These are phyloP conservation scores for Wallacemonas sp. DNA, from an alignment of 208 protist genomes.

Conservation along the genomic window DNA sequence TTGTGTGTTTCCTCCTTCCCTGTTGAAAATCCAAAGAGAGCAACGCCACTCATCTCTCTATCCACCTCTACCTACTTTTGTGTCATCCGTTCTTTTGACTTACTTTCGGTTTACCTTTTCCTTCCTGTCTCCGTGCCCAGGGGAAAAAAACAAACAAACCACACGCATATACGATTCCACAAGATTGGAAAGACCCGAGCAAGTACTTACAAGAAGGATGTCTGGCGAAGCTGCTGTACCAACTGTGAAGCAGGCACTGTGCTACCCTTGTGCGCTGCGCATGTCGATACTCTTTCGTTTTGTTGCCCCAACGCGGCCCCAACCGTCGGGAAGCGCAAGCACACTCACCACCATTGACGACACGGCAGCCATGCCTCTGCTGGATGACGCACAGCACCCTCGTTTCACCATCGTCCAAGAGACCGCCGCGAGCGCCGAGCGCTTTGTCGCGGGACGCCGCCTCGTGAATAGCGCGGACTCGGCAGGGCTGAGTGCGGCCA, in stretches of 20 bases:
- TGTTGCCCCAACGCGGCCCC: constrained; percentile 37
- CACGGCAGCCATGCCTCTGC: constrained; percentile 22
- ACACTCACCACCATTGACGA: neutral
- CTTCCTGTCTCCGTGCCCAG: neutral
- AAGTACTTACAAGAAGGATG: constrained; percentile 1
- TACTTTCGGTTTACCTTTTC: neutral
- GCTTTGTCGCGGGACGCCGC: constrained; percentile 40
- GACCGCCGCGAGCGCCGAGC: constrained; percentile 48
- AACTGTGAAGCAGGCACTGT: constrained; percentile 50
- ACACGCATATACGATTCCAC: neutral
- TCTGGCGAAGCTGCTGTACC: neutral
- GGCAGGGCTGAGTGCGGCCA: too few species aligned
- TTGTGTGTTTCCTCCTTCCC: too few species aligned
- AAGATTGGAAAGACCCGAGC: too few species aligned
- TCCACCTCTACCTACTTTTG: neutral
- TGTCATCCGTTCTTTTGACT: neutral
- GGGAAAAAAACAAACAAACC: constrained; percentile 6
- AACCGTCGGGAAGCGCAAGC: neutral
- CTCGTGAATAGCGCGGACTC: neutral
- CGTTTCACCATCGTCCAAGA: constrained; percentile 80
- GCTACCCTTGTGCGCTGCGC: constrained; percentile 78
- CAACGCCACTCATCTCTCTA: too few species aligned
- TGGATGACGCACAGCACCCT: constrained; percentile 62
- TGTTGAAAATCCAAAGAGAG: too few species aligned
- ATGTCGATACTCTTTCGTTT: constrained; percentile 85